Base-by-base conservation (phyloP, 495 filamentous ascomycete species). In the Lindgomyces ingoldianus region DNA sequence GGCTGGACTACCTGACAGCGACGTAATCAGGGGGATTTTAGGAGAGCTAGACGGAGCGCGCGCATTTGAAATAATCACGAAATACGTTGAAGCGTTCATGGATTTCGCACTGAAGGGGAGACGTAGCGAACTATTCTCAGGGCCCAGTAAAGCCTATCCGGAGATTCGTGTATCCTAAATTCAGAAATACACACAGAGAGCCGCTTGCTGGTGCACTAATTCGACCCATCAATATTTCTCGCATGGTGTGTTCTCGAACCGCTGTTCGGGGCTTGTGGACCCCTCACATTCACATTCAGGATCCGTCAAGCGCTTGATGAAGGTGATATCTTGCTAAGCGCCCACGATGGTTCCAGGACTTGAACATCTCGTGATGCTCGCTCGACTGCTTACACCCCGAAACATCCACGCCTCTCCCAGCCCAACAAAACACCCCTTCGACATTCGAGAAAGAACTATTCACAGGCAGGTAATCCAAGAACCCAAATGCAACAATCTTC, bases 1-100 rank as follows among this genome's bases (percentile, higher is more conserved):
- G 19, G 49, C 18, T 24, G 49, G 50, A 4, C 1, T 44, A 1
- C 24, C 24, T 19, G 14, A 24, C 11, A 18, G 6, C 25, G 25
- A 42, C 42, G 33, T 14, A 14, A 39, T 6, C 33, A 6, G 14
- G 6, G 33, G 14, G 14, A 14, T 14, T 6, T 39, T 39, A 39
- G 33, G 33, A 30, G 30, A 2, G 0, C 21, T 59, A 9, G 55
- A 65, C 25, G 62, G 62, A 4, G 26, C 8, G 4, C 36, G 62
- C 42, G 55, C 47, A 14, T 42, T 65, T 2, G 36, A 59, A n/a
- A 29, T 64, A 41, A 21, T 57, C 3, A 57, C 19, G 19, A 42
- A 24, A 2, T 64, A 57, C 39, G 52, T 64, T 14, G 21, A 48
- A 42, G 52, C 61, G 12, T 64, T 64, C 44, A 11, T 64, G 52